phyloP scores from a whole-genome alignment of 2,329 filamentous ascomycete species.

The Xylariaceae sp. region DNA sequence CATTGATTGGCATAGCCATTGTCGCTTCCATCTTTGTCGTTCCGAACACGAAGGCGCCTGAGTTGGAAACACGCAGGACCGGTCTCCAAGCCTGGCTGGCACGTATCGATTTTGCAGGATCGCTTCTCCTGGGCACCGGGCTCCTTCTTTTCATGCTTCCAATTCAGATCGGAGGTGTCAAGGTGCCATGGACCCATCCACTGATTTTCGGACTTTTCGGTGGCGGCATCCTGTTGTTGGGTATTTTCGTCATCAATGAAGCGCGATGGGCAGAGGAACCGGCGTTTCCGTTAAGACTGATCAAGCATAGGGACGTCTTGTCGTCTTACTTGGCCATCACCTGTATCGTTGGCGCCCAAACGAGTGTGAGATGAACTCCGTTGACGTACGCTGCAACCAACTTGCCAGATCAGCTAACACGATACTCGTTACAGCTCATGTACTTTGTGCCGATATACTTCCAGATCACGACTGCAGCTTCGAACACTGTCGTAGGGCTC shows the following conservation, averaged over 20 bases:
- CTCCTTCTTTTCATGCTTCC: slow-evolving; percentile 37
- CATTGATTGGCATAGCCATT: slow-evolving; percentile 48
- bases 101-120: slow-evolving; percentile 56
- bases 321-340: slow-evolving; percentile 48
- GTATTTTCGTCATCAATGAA: slow-evolving; percentile 36
- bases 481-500: slow-evolving; percentile 52
- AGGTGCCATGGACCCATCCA: slow-evolving; percentile 37
- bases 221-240: slow-evolving; percentile 27
- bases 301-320: slow-evolving; percentile 48
- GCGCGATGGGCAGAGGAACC: slow-evolving; percentile 46
- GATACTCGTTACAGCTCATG: slow-evolving; percentile 43
- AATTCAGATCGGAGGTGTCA: slow-evolving; percentile 37
- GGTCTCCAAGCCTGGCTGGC: slow-evolving; percentile 36
- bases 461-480: slow-evolving; percentile 53
- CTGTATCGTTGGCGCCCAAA: slow-evolving; percentile 53
- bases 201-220: slow-evolving; percentile 32
- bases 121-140: slow-evolving; percentile 37
- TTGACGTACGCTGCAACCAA: not conserved
- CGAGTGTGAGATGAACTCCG: slow-evolving; percentile 39
- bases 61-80: slow-evolving; percentile 9
- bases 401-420: slow-evolving; percentile 6
- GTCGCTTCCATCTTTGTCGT: slow-evolving; percentile 35
- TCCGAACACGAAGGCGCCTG: slow-evolving; percentile 27
- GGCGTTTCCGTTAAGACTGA: slow-evolving; percentile 52
- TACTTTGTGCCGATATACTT: slow-evolving; percentile 66